phyloP scores from a whole-genome alignment of 2,329 filamentous ascomycete species.

The Cladosporium sp. region DNA sequence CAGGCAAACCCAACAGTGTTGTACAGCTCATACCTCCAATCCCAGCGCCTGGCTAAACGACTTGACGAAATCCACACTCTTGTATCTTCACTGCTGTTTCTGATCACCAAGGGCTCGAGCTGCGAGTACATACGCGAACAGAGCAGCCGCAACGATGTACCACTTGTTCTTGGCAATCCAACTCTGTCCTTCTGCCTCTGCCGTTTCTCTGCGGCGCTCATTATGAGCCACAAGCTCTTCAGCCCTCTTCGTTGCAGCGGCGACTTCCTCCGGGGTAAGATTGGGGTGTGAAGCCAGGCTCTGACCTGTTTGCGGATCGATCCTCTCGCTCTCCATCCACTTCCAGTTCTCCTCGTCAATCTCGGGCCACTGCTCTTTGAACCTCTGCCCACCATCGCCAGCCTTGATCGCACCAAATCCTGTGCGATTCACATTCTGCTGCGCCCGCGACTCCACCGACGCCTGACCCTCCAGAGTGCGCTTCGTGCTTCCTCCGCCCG shows the following conservation, averaged over 20 bases:
- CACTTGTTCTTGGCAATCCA: constrained; percentile 81
- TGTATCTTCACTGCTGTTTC: constrained; percentile 3
- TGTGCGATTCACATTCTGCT: constrained; percentile 45
- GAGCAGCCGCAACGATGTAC: constrained; percentile 61
- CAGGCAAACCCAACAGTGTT: too few relatives aligned
- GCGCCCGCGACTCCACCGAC: constrained; percentile 32
- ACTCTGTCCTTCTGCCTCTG: constrained; percentile 69
- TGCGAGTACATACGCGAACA: constrained; percentile 81
- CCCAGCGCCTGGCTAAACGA: constrained; percentile 6
- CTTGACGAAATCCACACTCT: background rate
- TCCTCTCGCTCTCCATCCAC: constrained; percentile 80
- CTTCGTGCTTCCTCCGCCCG: constrained; percentile 72
- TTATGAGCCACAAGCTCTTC: constrained; percentile 61
- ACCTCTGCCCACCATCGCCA: constrained; percentile 89
- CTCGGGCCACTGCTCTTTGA: constrained; percentile 84
- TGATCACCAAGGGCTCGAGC: constrained; percentile 65
- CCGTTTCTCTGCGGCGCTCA: constrained; percentile 70
- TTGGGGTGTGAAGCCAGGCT: constrained; percentile 27
- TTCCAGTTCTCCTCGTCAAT: constrained; percentile 84
- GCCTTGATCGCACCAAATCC: constrained; percentile 78
- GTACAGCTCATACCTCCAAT: background rate
- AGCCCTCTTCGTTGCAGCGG: constrained; percentile 60
- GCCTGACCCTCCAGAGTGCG: constrained; percentile 39
- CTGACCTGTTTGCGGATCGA: constrained; percentile 72
- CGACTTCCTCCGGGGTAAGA: constrained; percentile 56